A percentile compares a stretch with the other conserved stretches of the same genome.
phyloP scores from a whole-genome alignment of 345 rosid species.

The Ceriops tagal region DNA sequence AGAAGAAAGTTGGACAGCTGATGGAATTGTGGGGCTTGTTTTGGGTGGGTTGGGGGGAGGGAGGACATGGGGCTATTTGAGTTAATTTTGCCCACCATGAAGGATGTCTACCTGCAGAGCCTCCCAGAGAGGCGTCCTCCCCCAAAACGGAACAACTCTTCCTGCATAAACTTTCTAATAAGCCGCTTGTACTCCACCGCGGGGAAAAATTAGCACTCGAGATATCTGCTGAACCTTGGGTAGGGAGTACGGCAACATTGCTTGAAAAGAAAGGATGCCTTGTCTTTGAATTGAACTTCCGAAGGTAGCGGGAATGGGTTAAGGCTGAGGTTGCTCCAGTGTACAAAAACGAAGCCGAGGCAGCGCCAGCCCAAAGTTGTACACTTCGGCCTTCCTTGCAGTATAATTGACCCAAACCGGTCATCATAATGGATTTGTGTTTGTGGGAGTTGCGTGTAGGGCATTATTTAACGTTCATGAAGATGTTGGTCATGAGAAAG shows the following conservation, averaged over 20 bases:
- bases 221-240: not conserved
- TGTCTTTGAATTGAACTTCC: not conserved
- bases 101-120: too few relatives aligned
- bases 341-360: not conserved
- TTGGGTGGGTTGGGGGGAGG: too few relatives aligned
- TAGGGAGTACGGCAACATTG: not conserved
- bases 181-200: too few relatives aligned
- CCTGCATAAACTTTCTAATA: too few relatives aligned
- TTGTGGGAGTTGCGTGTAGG: slow-evolving; percentile 16
- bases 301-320: not conserved
- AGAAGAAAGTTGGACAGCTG: too few relatives aligned
- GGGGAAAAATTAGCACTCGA: not conserved
- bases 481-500: slow-evolving; percentile 28
- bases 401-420: not conserved
- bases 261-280: not conserved
- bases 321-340: not conserved
- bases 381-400: not conserved
- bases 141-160: too few relatives aligned
- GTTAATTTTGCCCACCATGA: too few relatives aligned
- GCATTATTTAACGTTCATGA: slow-evolving; percentile 7
- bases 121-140: too few relatives aligned
- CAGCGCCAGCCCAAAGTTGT: not conserved
- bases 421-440: not conserved
- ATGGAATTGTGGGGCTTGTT: too few relatives aligned
- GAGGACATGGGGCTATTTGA: too few relatives aligned